A percentile compares a stretch with the other conserved stretches of the same genome.
Evolutionary conservation across 306 rosid species (phyloP).

Genomic region (Cicer pinnatifidum): DNA sequence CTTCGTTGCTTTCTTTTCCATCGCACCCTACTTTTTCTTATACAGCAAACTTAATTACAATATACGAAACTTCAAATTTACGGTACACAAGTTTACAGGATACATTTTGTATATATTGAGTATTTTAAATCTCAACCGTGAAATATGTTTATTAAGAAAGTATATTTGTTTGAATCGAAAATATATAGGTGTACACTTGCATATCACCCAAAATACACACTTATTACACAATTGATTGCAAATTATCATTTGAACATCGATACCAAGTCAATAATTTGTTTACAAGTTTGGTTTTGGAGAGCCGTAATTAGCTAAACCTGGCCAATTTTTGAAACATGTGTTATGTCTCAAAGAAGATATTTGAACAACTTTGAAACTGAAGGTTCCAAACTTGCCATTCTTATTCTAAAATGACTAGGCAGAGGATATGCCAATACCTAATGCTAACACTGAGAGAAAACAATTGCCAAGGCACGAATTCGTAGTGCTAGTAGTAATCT

Average conservation of each 20-base stretch:
- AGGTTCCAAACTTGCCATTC: neutral
- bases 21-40: no score
- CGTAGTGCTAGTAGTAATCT: slow-evolving; percentile 15
- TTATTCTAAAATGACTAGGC: neutral
- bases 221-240: neutral
- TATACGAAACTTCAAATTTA: no score
- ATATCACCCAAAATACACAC: neutral
- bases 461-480: neutral
- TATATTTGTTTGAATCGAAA: no score
- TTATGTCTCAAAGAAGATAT: slow-evolving; percentile 1
- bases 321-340: neutral
- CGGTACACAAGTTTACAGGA: no score
- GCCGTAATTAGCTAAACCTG: neutral
- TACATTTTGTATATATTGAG: no score
- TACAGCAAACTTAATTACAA: no score
- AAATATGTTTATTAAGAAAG: no score
- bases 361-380: neutral
- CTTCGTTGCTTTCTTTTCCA: no score
- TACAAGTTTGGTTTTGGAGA: neutral
- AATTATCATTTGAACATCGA: neutral
- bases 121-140: no score
- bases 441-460: neutral
- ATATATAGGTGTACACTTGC: no score
- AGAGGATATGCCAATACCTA: neutral
- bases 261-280: neutral